Evolutionary conservation across 768 basidiomycete genomes (phyloP), one percentile per base, ranked within the genome.

Genomic region (Lyophyllum atratum): DNA sequence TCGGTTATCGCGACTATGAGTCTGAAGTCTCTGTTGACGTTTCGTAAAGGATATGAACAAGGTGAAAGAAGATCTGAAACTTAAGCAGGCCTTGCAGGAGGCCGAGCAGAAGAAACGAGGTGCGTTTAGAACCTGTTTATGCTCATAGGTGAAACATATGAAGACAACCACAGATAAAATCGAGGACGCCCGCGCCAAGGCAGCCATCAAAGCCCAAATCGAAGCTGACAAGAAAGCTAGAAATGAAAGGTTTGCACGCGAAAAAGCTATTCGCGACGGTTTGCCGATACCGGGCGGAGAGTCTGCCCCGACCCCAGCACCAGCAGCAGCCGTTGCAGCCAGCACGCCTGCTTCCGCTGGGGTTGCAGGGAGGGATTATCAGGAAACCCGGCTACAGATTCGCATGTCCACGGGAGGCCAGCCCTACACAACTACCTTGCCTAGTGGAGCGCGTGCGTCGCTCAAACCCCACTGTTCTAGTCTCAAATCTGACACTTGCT

Each of bases 181-280:
- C 39, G 92, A 90, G 50, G 96, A 98, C 48, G 86, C 87, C 11
- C 87, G 86, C 65, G 95, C 94, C 1, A 86, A 78, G 60, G 92
- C 92, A 3, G 90, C 91, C 0, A 79, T 98, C 67, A 94, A 93
- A 68, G 92, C 90, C 0, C 95, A 97, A 70, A 97, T 98, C 62
- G 95, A 95, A 72, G 92, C 88, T 0, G 95, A 97, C 77, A 98
- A 95, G 75, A 84, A 84, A 51, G 88, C 85, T 9, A 85, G 96
- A 19, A 93, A 93, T 0, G 94, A 90, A 68, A 95, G 92, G 66
- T 80, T 87, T 1, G 95, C 95, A 0, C 78, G 87, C 46, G 96
- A 98, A 73, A 98, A 98, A 70, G 95, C 95, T 0, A 69, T 95
- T 7, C 83, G 95, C 29, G 93, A 96, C 33, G 95, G 95, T 1